Evolutionary conservation across 73 alveolate species (phyloP).

Genomic region (Uronychia binucleata): DNA sequence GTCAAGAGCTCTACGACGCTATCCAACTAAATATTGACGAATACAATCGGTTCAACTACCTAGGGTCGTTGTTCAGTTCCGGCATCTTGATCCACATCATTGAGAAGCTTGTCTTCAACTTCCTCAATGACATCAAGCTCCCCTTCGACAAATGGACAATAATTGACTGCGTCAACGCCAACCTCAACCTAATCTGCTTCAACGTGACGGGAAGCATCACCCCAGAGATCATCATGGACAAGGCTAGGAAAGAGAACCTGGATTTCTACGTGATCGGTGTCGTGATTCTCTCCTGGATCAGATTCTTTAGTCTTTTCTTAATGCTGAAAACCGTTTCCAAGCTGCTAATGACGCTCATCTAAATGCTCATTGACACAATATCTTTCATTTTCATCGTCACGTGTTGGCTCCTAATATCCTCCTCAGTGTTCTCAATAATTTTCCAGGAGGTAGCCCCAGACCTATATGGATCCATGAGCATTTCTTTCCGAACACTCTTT

Average conservation of each 20-base stretch:
- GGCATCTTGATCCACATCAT: constrained; percentile 26
- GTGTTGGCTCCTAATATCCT: constrained; percentile 19
- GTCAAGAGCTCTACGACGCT: background rate
- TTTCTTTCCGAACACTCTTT: constrained; percentile 35
- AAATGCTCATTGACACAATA: constrained; percentile 36
- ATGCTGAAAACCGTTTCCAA: constrained; percentile 36
- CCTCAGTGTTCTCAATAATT: constrained; percentile 37
- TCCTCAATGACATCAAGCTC: constrained; percentile 39
- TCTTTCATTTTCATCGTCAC: constrained; percentile 42
- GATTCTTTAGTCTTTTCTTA: constrained; percentile 41
- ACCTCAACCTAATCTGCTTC: constrained; percentile 39
- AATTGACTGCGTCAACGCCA: constrained; percentile 31
- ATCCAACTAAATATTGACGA: constrained; percentile 9
- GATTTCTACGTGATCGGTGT: constrained; percentile 53
- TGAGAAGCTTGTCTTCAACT: constrained; percentile 20
- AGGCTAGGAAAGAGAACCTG: constrained; percentile 11
- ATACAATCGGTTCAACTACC: constrained; percentile 19
- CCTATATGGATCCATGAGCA: constrained; percentile 16
- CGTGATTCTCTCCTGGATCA: constrained; percentile 39
- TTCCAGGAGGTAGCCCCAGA: constrained; percentile 29
- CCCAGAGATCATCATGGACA: constrained; percentile 30
- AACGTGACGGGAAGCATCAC: constrained; percentile 31
- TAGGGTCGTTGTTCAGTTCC: constrained; percentile 32
- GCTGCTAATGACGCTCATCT: constrained; percentile 38
- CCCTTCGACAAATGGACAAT: constrained; percentile 51